A percentile compares a stretch with the other conserved stretches of the same genome.
Evolutionary conservation across 1,139 yeast genomes (phyloP).

Genomic region (Eremothecium coryli): DNA sequence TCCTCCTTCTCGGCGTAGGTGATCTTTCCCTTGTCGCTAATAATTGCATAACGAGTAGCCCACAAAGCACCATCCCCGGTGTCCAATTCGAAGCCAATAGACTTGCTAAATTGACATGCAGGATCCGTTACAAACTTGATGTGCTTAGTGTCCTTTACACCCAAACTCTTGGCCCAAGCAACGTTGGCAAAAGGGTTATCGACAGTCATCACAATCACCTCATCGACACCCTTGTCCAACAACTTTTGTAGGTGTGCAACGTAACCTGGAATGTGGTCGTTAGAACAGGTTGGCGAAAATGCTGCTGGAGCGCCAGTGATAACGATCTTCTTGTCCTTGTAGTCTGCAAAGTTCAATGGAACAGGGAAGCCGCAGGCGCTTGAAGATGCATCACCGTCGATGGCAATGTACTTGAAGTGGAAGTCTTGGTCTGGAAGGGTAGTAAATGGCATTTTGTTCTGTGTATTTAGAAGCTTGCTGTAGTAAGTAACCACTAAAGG

Average conservation of each 20-base stretch:
- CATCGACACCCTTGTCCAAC: constrained; percentile 56
- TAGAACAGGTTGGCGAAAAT: constrained; percentile 84
- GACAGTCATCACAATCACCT: constrained; percentile 61
- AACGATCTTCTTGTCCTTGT: constrained; percentile 37
- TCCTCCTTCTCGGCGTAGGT: constrained; percentile 56
- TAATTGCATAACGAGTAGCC: constrained; percentile 62
- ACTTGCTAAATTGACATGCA: constrained; percentile 49
- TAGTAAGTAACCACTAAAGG: no score
- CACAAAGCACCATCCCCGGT: constrained; percentile 50
- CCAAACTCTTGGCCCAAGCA: constrained; percentile 74
- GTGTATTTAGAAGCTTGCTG: no score
- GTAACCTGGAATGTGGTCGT: constrained; percentile 71
- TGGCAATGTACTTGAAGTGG: constrained; percentile 16
- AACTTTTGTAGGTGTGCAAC: constrained; percentile 44
- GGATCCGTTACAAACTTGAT: constrained; percentile 70
- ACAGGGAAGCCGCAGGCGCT: constrained; percentile 27
- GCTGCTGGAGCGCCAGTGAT: constrained; percentile 87
- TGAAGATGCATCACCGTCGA: constrained; percentile 14
- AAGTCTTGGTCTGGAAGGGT: constrained; percentile 26
- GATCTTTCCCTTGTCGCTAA: constrained; percentile 58
- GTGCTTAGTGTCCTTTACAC: constrained; percentile 34
- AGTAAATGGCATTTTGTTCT: not conserved
- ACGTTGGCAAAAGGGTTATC: constrained; percentile 75
- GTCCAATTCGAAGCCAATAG: constrained; percentile 53
- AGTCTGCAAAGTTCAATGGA: constrained; percentile 22